Evolutionary conservation across 179 eudicot genomes (phyloP).

Genomic region (Vitellaria paradoxa): DNA sequence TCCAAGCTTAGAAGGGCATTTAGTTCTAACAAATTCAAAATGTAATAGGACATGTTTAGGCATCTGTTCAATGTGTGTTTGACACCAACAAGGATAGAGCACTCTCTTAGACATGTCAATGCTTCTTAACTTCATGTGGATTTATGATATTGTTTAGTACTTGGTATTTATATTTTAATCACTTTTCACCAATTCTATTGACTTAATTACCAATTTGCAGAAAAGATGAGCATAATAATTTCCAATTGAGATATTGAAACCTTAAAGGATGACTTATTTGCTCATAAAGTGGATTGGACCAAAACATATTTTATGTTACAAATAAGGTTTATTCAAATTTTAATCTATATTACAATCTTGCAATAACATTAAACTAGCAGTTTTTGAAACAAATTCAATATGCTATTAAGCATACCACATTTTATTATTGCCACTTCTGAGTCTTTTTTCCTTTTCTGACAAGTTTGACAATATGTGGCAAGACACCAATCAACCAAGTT

Average conservation of each 20-base stretch:
- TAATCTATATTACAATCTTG: neutral
- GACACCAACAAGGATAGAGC: too few relatives aligned
- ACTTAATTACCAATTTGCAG: neutral
- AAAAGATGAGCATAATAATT: neutral
- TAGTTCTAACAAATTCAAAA: too few relatives aligned
- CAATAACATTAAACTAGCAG: neutral
- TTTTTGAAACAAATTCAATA: neutral
- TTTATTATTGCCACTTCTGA: neutral
- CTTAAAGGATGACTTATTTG: neutral
- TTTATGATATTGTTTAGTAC: neutral
- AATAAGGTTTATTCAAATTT: neutral
- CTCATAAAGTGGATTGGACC: neutral
- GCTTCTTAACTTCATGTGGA: too few relatives aligned
- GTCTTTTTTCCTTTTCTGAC: too few relatives aligned
- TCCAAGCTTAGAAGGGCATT: too few relatives aligned
- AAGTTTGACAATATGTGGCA: constrained; percentile 12
- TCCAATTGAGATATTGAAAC: neutral
- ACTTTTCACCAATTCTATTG: neutral
- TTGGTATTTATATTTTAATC: neutral
- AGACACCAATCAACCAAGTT: constrained; percentile 45
- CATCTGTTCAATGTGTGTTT: too few relatives aligned
- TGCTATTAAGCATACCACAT: neutral
- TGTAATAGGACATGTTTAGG: too few relatives aligned
- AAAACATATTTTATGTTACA: neutral
- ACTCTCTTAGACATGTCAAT: too few relatives aligned